Base-by-base conservation (phyloP, 2,329 filamentous ascomycete species). In the Fusarium paranaense region DNA sequence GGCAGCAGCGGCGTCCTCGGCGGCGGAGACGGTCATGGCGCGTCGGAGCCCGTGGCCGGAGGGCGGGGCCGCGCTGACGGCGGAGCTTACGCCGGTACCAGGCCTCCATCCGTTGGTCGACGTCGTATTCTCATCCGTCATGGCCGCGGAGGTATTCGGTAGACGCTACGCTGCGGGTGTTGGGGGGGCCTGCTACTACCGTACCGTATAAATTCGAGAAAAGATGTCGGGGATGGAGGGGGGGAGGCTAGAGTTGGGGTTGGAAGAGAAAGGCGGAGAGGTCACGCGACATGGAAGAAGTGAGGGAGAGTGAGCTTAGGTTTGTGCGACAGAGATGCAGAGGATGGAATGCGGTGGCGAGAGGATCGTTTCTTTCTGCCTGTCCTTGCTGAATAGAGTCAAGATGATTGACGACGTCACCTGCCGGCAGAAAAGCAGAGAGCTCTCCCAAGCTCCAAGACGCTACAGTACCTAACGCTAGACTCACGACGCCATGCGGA, bases 1-100 rank as follows among this genome's bases (percentile, higher is more conserved):
- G 22, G 70, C 59, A 52, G 42, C 22, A 25, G 72, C 60, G 16
- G 69, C 63, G 32, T 73, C 67, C 40, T 77, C 63, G 65, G 71
- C 61, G 71, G 62, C 83, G 66, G 84, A 83, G 58, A 85, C 76
- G 33, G 84, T 85, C 60, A 81, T 81, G 62, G 84, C 78, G 65
- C 86, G 84, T 66, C 86, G 85, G 52, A 87, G 67, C 52, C 79
- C 79, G 72, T 85, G 81, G 45, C 83, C 82, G 35, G 82, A 65
- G 25, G 69, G 76, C 73, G 76, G 76, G 65, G 62, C 67, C 69
- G 72, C 69, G 67, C 45, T 73, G 70, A 69, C 54, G 32, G 61
- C 75, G 76, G 74, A 70, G 67, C 74, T 76, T 62, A 56, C 64
- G 30, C 75, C 67, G 40, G 72, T 32, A 52, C 25, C 83, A 66